Percentiles rank a stretch among this genome's conserved stretches.
Evolutionary conservation across 345 rosid genomes (phyloP).

Genomic region (Linum tenue): DNA sequence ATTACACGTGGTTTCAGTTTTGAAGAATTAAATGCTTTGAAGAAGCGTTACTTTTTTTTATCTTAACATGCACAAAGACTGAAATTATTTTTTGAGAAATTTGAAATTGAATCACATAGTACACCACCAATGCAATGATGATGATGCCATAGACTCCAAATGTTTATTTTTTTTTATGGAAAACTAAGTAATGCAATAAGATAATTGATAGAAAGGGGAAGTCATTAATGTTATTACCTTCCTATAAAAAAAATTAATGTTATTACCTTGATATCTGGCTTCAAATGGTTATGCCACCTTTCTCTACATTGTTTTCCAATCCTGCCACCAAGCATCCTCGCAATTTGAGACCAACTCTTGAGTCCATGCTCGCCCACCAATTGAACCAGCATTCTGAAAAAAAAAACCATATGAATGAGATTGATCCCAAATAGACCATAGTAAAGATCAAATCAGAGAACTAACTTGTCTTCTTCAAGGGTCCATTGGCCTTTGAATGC

Average conservation of each 20-base stretch:
- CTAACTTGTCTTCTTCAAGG: not conserved
- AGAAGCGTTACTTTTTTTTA: not conserved
- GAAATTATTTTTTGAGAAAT: not conserved
- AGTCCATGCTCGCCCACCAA: constrained; percentile 46
- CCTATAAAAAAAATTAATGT: too few relatives aligned
- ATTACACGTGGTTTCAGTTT: not conserved
- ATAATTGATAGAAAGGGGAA: too few relatives aligned
- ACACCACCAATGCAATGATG: too few relatives aligned
- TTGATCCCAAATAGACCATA: too few relatives aligned
- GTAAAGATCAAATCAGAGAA: not conserved
- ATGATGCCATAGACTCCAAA: too few relatives aligned
- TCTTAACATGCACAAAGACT: not conserved
- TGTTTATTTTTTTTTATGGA: too few relatives aligned
- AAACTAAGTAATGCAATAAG: too few relatives aligned
- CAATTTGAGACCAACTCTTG: constrained; percentile 65
- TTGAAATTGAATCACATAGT: not conserved
- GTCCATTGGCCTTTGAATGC: not conserved
- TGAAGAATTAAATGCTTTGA: not conserved
- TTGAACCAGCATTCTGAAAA: constrained; percentile 36
- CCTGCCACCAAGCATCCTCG: constrained; percentile 49
- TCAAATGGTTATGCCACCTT: constrained; percentile 84
- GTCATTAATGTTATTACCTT: not conserved
- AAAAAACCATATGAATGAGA: not conserved
- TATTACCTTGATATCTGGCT: constrained; percentile 68
- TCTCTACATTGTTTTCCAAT: constrained; percentile 84